Conservation (phyloP, 106 monocot genomes). For the Xerophyta viscosa region DNA sequence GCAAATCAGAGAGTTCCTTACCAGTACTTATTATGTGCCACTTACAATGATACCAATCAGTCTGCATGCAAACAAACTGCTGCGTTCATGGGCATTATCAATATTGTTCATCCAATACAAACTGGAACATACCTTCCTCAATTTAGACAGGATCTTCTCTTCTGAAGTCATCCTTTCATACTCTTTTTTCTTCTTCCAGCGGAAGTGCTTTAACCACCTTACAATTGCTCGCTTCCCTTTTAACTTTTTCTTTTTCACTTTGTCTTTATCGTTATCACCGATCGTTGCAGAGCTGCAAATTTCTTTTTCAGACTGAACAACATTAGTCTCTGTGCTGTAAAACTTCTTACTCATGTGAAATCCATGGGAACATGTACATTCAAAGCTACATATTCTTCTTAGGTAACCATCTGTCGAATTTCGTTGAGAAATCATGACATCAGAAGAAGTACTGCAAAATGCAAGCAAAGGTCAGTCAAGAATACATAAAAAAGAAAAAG, state of each 20-base stretch:
- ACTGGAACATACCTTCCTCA: slow-evolving; percentile 45
- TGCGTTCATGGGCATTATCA: too few relatives aligned
- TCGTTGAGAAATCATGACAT: neutral
- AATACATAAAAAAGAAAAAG: too few relatives aligned
- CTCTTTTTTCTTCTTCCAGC: slow-evolving; percentile 94
- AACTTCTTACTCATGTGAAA: slow-evolving; percentile 27
- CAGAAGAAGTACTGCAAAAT: neutral
- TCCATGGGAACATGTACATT: slow-evolving; percentile 5
- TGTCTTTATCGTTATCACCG: slow-evolving; percentile 17
- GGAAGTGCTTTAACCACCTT: slow-evolving; percentile 82
- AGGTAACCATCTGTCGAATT: neutral
- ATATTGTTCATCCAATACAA: too few relatives aligned
- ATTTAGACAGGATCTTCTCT: slow-evolving; percentile 85
- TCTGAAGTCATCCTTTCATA: slow-evolving; percentile 92
- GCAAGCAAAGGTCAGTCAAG: too few relatives aligned
- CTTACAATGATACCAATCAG: too few relatives aligned
- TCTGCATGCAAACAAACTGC: too few relatives aligned
- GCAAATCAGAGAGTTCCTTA: too few relatives aligned
- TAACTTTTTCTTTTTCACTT: slow-evolving; percentile 73
- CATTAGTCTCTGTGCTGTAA: slow-evolving; percentile 5
- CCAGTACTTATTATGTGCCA: too few relatives aligned
- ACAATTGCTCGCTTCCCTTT: slow-evolving; percentile 88
- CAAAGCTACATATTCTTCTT: neutral
- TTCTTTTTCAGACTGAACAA: slow-evolving; percentile 16
- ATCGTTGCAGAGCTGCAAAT: slow-evolving; percentile 3